phyloP scores from a whole-genome alignment of 2,329 filamentous ascomycete genomes.

The Botryotinia globosa region DNA sequence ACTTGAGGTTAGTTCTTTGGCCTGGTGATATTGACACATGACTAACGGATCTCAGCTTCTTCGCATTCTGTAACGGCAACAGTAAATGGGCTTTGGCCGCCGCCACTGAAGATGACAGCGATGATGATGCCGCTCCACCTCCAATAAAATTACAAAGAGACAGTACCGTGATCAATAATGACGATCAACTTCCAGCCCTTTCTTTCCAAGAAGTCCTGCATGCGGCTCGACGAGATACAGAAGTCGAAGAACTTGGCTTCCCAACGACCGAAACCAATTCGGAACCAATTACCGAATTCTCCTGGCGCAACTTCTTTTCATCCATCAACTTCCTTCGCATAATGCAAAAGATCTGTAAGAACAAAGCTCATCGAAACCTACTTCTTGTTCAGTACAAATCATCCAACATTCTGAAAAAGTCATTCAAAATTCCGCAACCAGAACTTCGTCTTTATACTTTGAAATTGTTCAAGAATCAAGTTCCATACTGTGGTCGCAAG shows the following conservation, averaged over 20 bases:
- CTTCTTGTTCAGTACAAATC: slow-evolving; percentile 95
- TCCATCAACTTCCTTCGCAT: slow-evolving; percentile 93
- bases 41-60: slow-evolving; percentile 61
- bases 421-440: slow-evolving; percentile 84
- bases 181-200: slow-evolving; percentile 37
- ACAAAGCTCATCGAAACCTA: slow-evolving; percentile 91
- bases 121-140: slow-evolving; percentile 80
- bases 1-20: slow-evolving; percentile 63
- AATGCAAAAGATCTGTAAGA: slow-evolving; percentile 95
- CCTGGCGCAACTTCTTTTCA: slow-evolving; percentile 91
- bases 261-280: slow-evolving; percentile 67
- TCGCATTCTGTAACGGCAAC: slow-evolving; percentile 78
- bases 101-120: slow-evolving; percentile 42
- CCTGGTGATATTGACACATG: neutral
- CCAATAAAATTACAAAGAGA: slow-evolving; percentile 65
- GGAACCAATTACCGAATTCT: slow-evolving; percentile 83
- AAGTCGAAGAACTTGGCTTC: slow-evolving; percentile 85
- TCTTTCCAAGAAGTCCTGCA: slow-evolving; percentile 36
- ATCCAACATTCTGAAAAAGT: slow-evolving; percentile 85
- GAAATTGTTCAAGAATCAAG: slow-evolving; percentile 98
- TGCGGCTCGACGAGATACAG: slow-evolving; percentile 42
- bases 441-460: slow-evolving; percentile 88
- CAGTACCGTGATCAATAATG: slow-evolving; percentile 45
- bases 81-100: slow-evolving; percentile 46
- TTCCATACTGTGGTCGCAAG: slow-evolving; percentile 95